Percentiles rank a stretch among this genome's conserved stretches.
phyloP scores from a whole-genome alignment of 1,284 basidiomycete genomes.

The Pisolithus thermaeus region DNA sequence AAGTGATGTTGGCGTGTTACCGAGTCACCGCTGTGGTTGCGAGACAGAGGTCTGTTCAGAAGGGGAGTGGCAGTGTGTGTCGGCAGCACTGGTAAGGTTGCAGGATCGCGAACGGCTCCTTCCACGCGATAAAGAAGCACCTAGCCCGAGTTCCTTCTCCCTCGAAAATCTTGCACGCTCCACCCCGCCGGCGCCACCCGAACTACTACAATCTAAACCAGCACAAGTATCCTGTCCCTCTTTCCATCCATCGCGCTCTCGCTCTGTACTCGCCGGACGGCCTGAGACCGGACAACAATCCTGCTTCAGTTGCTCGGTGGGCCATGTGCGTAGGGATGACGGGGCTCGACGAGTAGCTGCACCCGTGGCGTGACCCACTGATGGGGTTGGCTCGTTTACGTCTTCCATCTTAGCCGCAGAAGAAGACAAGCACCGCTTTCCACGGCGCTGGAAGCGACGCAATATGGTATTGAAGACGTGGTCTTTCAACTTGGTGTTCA shows the following conservation, averaged over 20 bases:
- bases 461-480: conserved; percentile 88
- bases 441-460: conserved; percentile 57
- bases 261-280: conserved; percentile 58
- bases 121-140: conserved; percentile 34
- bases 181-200: conserved; percentile 22
- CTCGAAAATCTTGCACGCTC: conserved; percentile 17
- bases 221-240: conserved; percentile 34
- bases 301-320: conserved; percentile 34
- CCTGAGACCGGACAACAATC: conserved; percentile 26
- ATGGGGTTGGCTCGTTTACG: conserved; percentile 38
- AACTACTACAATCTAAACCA: conserved; percentile 41
- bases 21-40: conserved; percentile 30
- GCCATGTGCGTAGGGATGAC: conserved; percentile 31
- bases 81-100: conserved; percentile 23
- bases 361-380: conserved; percentile 39
- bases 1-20: conserved; percentile 92
- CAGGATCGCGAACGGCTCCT: conserved; percentile 56
- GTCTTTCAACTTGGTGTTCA: conserved; percentile 90
- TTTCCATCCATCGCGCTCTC: conserved; percentile 41
- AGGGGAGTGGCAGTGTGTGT: too few relatives aligned
- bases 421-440: conserved; percentile 35
- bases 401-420: conserved; percentile 31
- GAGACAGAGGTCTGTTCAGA: conserved; percentile 26
- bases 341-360: conserved; percentile 30
- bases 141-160: conserved; percentile 15